Evolutionary conservation across 257 asterid species (phyloP).

Genomic region (Jacaranda mimosifolia): DNA sequence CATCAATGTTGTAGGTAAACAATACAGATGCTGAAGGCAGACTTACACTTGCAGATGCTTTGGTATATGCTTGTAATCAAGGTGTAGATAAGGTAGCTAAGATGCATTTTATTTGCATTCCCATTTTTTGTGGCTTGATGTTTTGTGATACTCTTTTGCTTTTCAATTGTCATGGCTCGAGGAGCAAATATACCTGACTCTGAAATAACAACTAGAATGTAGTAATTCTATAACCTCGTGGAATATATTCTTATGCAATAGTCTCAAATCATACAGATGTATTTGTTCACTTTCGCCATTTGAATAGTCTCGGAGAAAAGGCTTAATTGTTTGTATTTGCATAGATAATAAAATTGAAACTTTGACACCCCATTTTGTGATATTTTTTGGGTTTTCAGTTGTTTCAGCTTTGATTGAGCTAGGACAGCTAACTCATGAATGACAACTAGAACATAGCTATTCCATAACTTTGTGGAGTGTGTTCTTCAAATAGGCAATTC

Average conservation of each 20-base stretch:
- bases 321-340: neutral
- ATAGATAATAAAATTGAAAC: neutral
- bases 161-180: too few relatives aligned
- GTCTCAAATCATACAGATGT: neutral
- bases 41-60: too few relatives aligned
- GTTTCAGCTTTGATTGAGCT: neutral
- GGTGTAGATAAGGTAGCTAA: slow-evolving; percentile 87
- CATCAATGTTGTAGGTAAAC: slow-evolving; percentile 65
- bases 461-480: neutral
- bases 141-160: too few relatives aligned
- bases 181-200: too few relatives aligned
- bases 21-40: slow-evolving; percentile 99
- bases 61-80: slow-evolving; percentile 93
- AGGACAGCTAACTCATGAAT: neutral
- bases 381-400: neutral
- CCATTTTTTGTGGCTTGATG: neutral
- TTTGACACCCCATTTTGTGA: neutral
- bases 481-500: too few relatives aligned
- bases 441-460: neutral
- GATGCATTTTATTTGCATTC: neutral
- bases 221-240: neutral
- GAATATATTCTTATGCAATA: neutral
- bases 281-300: neutral
- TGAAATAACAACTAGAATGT: too few relatives aligned
- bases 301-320: neutral